Evolutionary conservation across 2,329 filamentous ascomycete species (phyloP).

Genomic region (Aspergillus vadensis): DNA sequence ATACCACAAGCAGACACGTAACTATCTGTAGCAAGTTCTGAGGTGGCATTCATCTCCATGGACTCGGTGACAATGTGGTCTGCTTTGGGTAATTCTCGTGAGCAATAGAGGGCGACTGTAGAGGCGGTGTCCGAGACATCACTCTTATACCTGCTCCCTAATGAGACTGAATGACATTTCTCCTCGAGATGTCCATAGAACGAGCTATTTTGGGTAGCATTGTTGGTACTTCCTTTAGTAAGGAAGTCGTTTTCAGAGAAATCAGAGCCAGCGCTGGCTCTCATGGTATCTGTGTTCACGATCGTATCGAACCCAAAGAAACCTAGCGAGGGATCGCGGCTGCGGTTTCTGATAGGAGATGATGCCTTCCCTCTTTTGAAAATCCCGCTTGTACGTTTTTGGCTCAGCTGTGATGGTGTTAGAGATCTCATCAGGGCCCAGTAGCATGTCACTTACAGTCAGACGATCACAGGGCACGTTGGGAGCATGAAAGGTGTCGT

Average conservation of each 20-base stretch:
- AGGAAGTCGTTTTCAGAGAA: conserved; percentile 28
- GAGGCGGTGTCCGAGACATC: not conserved
- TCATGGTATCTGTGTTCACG: not conserved
- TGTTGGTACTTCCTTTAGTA: not conserved
- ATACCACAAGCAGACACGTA: too few species aligned
- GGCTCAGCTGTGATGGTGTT: conserved; percentile 26
- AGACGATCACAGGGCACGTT: conserved; percentile 56
- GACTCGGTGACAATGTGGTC: not conserved
- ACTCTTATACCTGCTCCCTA: not conserved
- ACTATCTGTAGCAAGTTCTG: not conserved
- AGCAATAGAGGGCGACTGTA: not conserved
- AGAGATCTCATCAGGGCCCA: not conserved
- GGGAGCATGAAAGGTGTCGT: conserved; percentile 59
- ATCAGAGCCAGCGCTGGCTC: conserved; percentile 11
- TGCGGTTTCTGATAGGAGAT: conserved; percentile 27
- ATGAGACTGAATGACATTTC: not conserved
- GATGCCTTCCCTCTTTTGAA: conserved; percentile 42
- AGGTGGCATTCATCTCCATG: not conserved
- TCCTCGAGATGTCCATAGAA: not conserved
- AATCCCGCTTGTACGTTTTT: conserved; percentile 30
- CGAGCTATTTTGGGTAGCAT: not conserved
- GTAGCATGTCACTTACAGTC: conserved; percentile 46
- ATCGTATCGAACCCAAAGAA: not conserved
- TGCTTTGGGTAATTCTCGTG: not conserved
- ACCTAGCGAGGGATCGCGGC: conserved; percentile 10